A percentile compares a stretch with the other conserved stretches of the same genome.
phyloP scores from a whole-genome alignment of 495 filamentous ascomycete genomes.

The Lentithecium fluviatile region DNA sequence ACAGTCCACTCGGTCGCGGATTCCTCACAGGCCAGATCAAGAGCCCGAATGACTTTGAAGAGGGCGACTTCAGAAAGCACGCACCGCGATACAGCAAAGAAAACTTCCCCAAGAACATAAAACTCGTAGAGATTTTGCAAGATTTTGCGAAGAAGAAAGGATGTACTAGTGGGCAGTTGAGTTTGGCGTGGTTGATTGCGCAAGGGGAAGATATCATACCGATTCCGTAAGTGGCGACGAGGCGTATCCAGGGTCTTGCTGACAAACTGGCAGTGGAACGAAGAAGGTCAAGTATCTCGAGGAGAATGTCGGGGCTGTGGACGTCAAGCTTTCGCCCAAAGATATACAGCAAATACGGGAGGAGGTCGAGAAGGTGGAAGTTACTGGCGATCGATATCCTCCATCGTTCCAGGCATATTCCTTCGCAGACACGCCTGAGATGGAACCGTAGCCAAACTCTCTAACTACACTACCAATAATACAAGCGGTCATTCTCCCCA shows the following conservation, averaged over 20 bases:
- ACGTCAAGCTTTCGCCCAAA: too few species aligned
- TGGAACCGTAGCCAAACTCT: too few species aligned
- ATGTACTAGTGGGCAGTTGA: slow-evolving; percentile 51
- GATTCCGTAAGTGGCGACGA: too few species aligned
- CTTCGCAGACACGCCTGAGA: too few species aligned
- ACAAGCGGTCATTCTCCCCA: too few species aligned
- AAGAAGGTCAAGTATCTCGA: slow-evolving; percentile 40
- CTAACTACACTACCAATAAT: too few species aligned
- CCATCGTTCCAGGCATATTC: too few species aligned
- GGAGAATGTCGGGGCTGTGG: slow-evolving; percentile 40
- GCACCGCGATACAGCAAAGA: slow-evolving; percentile 53
- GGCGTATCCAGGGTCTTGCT: too few species aligned
- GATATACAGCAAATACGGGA: too few species aligned
- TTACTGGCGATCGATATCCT: too few species aligned
- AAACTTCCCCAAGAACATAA: slow-evolving; percentile 55
- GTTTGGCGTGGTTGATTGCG: slow-evolving; percentile 59
- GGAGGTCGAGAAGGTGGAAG: too few species aligned
- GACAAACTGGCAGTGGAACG: too few species aligned
- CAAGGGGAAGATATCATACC: slow-evolving; percentile 61
- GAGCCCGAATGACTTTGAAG: slow-evolving; percentile 46
- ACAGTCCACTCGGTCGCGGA: slow-evolving; percentile 62
- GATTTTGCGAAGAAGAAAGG: slow-evolving; percentile 51
- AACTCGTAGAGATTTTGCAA: slow-evolving; percentile 47
- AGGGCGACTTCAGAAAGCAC: slow-evolving; percentile 43
- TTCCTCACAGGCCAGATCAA: slow-evolving; percentile 53